Conservation (phyloP, 1,284 basidiomycete genomes). For the Irpex sp. region DNA sequence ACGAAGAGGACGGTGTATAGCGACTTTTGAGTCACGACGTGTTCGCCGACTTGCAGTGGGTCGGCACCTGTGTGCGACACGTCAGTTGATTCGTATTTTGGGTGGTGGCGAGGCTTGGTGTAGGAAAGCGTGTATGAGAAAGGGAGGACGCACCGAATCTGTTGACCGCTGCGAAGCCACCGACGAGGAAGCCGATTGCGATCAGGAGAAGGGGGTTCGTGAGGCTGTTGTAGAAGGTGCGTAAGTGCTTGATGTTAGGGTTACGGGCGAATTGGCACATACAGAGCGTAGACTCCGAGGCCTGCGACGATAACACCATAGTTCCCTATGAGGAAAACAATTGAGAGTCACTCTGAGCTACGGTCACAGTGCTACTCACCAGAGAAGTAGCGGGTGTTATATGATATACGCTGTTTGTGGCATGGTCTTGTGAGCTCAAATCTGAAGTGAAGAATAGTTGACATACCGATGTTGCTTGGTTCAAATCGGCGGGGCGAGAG, state of each 20-base stretch:
- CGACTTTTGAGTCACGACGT: slow-evolving; percentile 78
- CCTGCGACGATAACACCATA: slow-evolving; percentile 82
- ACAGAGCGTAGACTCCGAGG: slow-evolving; percentile 90
- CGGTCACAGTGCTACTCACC: slow-evolving; percentile 36
- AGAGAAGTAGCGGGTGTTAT: slow-evolving; percentile 93
- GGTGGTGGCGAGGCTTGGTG: slow-evolving; percentile 1
- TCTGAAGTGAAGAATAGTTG: neutral
- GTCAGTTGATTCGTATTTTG: neutral
- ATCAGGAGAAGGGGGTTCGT: slow-evolving; percentile 82
- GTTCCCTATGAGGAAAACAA: slow-evolving; percentile 53
- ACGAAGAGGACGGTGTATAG: slow-evolving; percentile 81
- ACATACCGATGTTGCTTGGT: slow-evolving; percentile 66
- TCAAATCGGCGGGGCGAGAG: slow-evolving; percentile 75
- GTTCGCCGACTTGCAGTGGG: slow-evolving; percentile 74
- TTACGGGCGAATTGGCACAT: slow-evolving; percentile 28
- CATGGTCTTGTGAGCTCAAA: slow-evolving; percentile 4
- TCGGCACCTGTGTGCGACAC: slow-evolving; percentile 55
- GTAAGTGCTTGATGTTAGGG: neutral
- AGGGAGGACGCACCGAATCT: slow-evolving; percentile 70
- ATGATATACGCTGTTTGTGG: slow-evolving; percentile 74
- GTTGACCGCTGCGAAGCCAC: slow-evolving; percentile 90
- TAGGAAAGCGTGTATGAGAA: neutral
- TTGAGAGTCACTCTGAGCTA: neutral
- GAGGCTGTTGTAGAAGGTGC: slow-evolving; percentile 36
- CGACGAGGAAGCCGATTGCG: slow-evolving; percentile 85